A percentile compares a stretch with the other conserved stretches of the same genome.
Evolutionary conservation across 2,329 filamentous ascomycete species (phyloP).

Genomic region (Fusarium avenaceum): DNA sequence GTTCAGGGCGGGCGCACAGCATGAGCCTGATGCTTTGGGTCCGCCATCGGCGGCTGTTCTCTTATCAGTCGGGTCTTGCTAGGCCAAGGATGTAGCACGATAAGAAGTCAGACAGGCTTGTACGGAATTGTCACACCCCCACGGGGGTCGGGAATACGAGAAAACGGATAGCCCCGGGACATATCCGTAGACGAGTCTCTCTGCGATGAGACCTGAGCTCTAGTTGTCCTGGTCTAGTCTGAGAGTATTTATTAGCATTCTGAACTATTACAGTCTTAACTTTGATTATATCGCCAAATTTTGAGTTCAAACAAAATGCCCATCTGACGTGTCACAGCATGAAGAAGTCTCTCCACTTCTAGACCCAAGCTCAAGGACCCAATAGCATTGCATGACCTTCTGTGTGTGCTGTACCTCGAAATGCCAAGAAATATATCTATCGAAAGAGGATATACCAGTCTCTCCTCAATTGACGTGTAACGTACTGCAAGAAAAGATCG

Average conservation of each 20-base stretch:
- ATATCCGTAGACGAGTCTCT: background rate
- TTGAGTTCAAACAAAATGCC: background rate
- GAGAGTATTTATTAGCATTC: background rate
- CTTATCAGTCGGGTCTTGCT: slow-evolving; percentile 27
- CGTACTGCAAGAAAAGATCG: slow-evolving; percentile 6
- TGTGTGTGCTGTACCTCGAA: background rate
- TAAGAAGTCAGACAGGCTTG: slow-evolving; percentile 21
- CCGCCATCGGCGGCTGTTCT: slow-evolving; percentile 20
- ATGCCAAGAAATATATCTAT: background rate
- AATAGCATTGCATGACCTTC: slow-evolving; percentile 10
- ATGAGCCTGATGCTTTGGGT: slow-evolving; percentile 18
- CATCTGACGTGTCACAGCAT: background rate
- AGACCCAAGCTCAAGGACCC: background rate
- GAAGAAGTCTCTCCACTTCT: background rate
- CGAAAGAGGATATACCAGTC: background rate
- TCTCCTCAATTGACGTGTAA: background rate
- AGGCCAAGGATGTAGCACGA: slow-evolving; percentile 26
- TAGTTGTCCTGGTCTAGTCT: background rate
- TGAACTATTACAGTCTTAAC: background rate
- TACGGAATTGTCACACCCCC: slow-evolving; percentile 13
- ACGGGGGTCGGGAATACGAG: slow-evolving; percentile 45
- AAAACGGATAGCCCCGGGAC: slow-evolving; percentile 40
- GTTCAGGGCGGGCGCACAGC: slow-evolving; percentile 18
- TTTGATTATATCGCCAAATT: background rate
- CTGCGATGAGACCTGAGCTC: background rate